These are phyloP conservation scores for Cicer chorassanicum DNA, from an alignment of 306 rosid species.

Conservation along the genomic window DNA sequence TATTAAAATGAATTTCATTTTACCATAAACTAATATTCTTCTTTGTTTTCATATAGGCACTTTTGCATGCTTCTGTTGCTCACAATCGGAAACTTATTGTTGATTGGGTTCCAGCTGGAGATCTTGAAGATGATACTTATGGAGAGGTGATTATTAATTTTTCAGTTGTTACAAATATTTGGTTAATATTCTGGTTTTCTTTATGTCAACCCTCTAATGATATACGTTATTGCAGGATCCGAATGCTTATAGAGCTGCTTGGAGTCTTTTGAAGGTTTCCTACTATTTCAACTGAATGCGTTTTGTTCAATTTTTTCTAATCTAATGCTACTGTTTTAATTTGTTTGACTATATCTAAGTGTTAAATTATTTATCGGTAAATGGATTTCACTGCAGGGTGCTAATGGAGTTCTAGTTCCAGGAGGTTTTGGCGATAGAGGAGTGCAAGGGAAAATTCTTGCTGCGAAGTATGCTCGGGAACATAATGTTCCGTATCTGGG, in stretches of 20 bases:
- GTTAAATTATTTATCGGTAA: slow-evolving; percentile 33
- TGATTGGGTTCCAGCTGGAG: slow-evolving; percentile 86
- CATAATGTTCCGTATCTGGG: slow-evolving; percentile 80
- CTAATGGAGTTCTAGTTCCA: slow-evolving; percentile 87
- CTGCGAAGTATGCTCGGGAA: slow-evolving; percentile 89
- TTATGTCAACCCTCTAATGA: slow-evolving; percentile 22
- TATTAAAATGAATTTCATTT: slow-evolving; percentile 11
- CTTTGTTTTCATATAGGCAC: slow-evolving; percentile 61
- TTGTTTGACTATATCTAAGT: slow-evolving; percentile 17
- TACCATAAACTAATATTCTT: slow-evolving; percentile 39
- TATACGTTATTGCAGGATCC: slow-evolving; percentile 64
- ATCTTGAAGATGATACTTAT: slow-evolving; percentile 70
- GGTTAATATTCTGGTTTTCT: slow-evolving; percentile 20
- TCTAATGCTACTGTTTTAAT: not conserved
- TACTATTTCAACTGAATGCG: slow-evolving; percentile 23
- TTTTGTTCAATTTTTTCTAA: slow-evolving; percentile 32
- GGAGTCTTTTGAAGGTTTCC: slow-evolving; percentile 83
- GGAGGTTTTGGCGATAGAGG: slow-evolving; percentile 99
- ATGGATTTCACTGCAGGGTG: slow-evolving; percentile 66
- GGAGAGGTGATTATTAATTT: slow-evolving; percentile 56
- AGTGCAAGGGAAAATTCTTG: slow-evolving; percentile 90
- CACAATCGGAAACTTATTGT: slow-evolving; percentile 65
- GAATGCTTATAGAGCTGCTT: slow-evolving; percentile 63
- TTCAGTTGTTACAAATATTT: slow-evolving; percentile 21
- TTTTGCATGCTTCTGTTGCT: slow-evolving; percentile 81